Evolutionary conservation across 805 yeast genomes (phyloP), one percentile per base, ranked within the genome.

Genomic region (Torulaspora franciscae): DNA sequence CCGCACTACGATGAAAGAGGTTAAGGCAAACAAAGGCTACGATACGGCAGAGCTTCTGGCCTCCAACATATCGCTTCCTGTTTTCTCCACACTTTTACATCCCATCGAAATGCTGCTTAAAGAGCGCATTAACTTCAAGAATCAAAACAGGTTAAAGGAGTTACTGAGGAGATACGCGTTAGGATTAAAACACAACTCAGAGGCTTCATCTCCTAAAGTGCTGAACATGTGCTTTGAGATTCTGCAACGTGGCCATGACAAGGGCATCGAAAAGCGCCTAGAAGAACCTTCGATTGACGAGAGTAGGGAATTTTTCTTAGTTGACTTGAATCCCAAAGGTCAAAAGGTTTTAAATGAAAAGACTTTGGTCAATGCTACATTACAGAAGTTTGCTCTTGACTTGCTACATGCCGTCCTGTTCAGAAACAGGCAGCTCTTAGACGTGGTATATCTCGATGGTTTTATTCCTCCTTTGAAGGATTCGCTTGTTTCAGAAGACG

Each of bases 41-140:
- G 98, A 93, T 55, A 79, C 93, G 4, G 95, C 83, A 23, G 95
- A 90, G 65, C 68, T 88, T 14, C 59, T 91, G 37, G 76, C 95
- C 0, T 65, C 79, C 11, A 79, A 80, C 57, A 75, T 91, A 28
- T 69, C 76, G 11, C 69, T 89, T 46, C 64, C 73, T 4, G 64
- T 69, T 22, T 86, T 90, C 58, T 68, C 73, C 6, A 66, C 65
- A 41, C 64, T 93, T 19, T 62, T 90, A 13, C 69, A 71, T 11
- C 98, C 98, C 1, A 69, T 93, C 30, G 81, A 81, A 56, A 66
- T 75, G 15, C 62, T 85, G 40, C 64, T 86, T 29, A 65, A 72
- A 33, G 91, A 83, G 58, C 77, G 80, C 54, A 72, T 90, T 6
- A 76, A 82, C 7, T 65, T 78, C 49, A 85, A 79, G 59, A 76